Evolutionary conservation across 2,329 filamentous ascomycete genomes (phyloP).

Genomic region (Colletotrichum tofieldiae): DNA sequence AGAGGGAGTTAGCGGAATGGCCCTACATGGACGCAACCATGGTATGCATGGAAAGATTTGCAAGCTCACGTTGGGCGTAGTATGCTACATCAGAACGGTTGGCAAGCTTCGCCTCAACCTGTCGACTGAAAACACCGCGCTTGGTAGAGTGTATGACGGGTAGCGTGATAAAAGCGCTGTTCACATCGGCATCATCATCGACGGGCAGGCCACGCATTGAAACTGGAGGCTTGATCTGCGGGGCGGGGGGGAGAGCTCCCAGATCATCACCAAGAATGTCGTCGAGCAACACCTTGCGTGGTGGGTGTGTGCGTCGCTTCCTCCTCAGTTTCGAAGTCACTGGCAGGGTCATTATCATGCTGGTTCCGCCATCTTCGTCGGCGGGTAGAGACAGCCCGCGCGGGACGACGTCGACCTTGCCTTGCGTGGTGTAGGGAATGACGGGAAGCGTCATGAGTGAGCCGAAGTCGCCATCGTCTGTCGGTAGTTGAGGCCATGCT

Average conservation of each 20-base stretch:
- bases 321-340: conserved; percentile 27
- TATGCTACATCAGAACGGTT: conserved; percentile 70
- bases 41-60: background rate
- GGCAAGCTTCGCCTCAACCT: conserved; percentile 61
- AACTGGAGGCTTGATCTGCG: conserved; percentile 13
- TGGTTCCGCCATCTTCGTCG: conserved; percentile 18
- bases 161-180: conserved; percentile 47
- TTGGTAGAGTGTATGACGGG: conserved; percentile 51
- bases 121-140: conserved; percentile 57
- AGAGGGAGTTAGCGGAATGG: background rate
- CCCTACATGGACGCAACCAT: background rate
- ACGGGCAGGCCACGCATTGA: conserved; percentile 28
- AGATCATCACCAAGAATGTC: conserved; percentile 16
- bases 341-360: conserved; percentile 37
- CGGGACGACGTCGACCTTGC: conserved; percentile 12
- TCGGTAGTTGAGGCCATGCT: conserved; percentile 44
- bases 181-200: conserved; percentile 32
- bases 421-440: conserved; percentile 39
- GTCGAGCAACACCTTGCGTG: conserved; percentile 29
- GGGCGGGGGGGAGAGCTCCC: conserved; percentile 23
- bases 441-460: conserved; percentile 35
- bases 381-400: conserved; percentile 32
- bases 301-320: conserved; percentile 9
- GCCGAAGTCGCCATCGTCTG: conserved; percentile 34
- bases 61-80: conserved; percentile 62